Evolutionary conservation across 75 land plant species (phyloP).

Genomic region (Cryptomeria japonica): DNA sequence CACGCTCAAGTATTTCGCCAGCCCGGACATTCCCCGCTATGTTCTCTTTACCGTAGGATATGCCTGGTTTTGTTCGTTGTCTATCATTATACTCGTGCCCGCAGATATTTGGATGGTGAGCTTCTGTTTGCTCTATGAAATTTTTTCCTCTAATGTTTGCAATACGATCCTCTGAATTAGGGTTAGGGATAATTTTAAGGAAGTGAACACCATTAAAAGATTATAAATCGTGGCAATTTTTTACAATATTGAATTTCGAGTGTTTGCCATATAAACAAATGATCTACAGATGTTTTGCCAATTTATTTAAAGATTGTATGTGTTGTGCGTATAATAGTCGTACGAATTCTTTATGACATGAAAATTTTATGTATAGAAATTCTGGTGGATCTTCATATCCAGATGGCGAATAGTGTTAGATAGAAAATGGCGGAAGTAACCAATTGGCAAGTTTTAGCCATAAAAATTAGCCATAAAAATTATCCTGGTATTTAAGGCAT

Average conservation of each 20-base stretch:
- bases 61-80: constrained; percentile 96
- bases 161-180: not conserved
- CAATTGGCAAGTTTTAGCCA: not conserved
- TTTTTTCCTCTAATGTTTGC: not conserved
- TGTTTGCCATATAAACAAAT: not conserved
- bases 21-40: constrained; percentile 84
- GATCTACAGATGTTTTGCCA: not conserved
- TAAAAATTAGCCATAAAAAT: not conserved
- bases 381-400: not conserved
- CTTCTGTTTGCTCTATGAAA: not conserved
- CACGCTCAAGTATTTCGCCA: constrained; percentile 86
- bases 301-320: not conserved
- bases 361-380: not conserved
- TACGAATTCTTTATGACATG: not conserved
- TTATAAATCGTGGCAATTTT: not conserved
- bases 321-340: not conserved
- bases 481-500: not conserved
- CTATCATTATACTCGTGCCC: constrained; percentile 95
- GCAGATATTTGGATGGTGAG: constrained; percentile 98
- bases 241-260: not conserved
- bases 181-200: not conserved
- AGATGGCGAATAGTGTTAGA: not conserved
- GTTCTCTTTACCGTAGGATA: constrained; percentile 88
- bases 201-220: not conserved
- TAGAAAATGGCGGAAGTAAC: not conserved